Base-by-base conservation (phyloP, 352 stramenopile species). In the Pythium myriotylum region DNA sequence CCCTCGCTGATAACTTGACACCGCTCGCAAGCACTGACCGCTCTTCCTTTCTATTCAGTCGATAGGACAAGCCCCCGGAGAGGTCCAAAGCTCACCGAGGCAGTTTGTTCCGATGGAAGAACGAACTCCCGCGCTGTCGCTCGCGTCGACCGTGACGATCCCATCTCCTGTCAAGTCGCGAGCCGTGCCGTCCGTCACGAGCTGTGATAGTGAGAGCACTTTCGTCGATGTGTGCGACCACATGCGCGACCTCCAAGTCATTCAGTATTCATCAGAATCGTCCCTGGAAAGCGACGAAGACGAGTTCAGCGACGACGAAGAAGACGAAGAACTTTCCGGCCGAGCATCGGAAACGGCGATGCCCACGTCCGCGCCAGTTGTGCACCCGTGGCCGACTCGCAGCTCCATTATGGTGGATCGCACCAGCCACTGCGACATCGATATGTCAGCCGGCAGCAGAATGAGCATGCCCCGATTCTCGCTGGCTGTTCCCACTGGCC, bases 401-500 rank as follows among this genome's bases (percentile, higher is more conserved):
- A 45, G 32, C 19, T 57, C 50, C 19, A 57, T 57, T 35, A 57
- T 57, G 50, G 50, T 57, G 13, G 50, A 57, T 14, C 50, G 50
- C 56, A 43, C 16, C 22, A 63, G 46, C 46, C 29, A 29, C 27
- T 16, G 29, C 26, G 24, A 49, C 46, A 16, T 47, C 33, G 20
- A 57, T 8, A n/a, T 57, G 43, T 41, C 53, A 4, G 23, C 27
- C 19, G 17, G 20, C 16, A 10, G 14, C 39, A 54, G n/a, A 42
- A 26, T 51, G 40, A 51, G 51, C 35, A 33, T 59, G 19, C 62
- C 51, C 20, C 72, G 64, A 1, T 71, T 73, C 46, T 85, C 82
- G 48, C 53, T 87, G 1, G 63, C 76, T 20, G 52, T 77, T n/a
- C 59, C 70, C 4, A 57, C 61, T 2, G 63, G 74, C 2, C 73